phyloP scores from a whole-genome alignment of 352 stramenopile genomes.

The Phytopythium chamaehyphon region DNA sequence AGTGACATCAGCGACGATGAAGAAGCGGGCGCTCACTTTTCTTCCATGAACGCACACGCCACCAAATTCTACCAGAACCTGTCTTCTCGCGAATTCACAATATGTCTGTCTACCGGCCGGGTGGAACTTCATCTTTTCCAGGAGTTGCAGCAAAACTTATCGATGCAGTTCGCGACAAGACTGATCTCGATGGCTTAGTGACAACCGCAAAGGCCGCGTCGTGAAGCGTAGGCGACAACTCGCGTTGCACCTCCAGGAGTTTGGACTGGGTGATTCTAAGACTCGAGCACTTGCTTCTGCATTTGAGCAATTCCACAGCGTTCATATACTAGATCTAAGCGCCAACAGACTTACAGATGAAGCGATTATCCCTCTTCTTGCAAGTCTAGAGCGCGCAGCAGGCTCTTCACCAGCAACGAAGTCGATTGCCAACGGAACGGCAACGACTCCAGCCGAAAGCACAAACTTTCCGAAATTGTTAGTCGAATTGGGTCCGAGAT shows the following conservation, averaged over 20 bases:
- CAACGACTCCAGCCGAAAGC: slow-evolving; percentile 7
- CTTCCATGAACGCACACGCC: slow-evolving; percentile 57
- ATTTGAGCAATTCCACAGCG: slow-evolving; percentile 47
- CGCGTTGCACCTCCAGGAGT: slow-evolving; percentile 60
- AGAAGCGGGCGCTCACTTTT: slow-evolving; percentile 43
- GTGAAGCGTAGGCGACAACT: slow-evolving; percentile 35
- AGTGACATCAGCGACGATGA: slow-evolving; percentile 9
- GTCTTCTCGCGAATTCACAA: slow-evolving; percentile 72
- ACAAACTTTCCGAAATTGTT: slow-evolving; percentile 10
- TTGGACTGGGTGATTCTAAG: slow-evolving; percentile 63
- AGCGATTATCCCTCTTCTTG: slow-evolving; percentile 56
- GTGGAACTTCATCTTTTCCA: slow-evolving; percentile 22
- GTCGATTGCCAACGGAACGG: neutral
- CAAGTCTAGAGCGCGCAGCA: slow-evolving; percentile 29
- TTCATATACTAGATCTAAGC: slow-evolving; percentile 62
- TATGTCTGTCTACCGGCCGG: slow-evolving; percentile 4
- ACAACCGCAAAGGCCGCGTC: slow-evolving; percentile 14
- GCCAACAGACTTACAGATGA: slow-evolving; percentile 65
- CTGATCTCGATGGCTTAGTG: slow-evolving; percentile 18
- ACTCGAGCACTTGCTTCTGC: slow-evolving; percentile 49
- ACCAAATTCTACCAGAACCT: slow-evolving; percentile 54
- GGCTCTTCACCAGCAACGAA: neutral
- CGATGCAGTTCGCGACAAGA: slow-evolving; percentile 17
- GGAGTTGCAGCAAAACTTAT: slow-evolving; percentile 36
- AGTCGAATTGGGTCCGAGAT: slow-evolving; percentile 1